phyloP scores from a whole-genome alignment of 352 stramenopile genomes.

The Phytophthora colocasiae region DNA sequence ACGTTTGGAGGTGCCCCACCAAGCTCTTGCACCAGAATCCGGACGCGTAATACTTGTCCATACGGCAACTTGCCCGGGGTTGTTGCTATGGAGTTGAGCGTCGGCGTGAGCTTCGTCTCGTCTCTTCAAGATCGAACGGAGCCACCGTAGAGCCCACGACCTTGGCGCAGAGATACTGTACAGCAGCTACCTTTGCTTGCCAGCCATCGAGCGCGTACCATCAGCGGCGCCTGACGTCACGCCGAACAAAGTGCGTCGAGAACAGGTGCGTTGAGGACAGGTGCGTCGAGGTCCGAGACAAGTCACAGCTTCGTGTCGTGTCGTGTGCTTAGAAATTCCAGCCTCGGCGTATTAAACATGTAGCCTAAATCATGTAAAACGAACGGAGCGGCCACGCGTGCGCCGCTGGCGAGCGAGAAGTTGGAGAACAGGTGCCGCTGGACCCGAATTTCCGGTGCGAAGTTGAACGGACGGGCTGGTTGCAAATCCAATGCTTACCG shows the following conservation, averaged over 20 bases:
- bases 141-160: background rate
- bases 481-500: conserved; percentile 25
- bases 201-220: conserved; percentile 6
- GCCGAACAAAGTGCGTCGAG: conserved; percentile 6
- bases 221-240: conserved; percentile 15
- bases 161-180: background rate
- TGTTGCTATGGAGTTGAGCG: conserved; percentile 11
- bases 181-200: background rate
- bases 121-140: conserved; percentile 33
- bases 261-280: conserved; percentile 7
- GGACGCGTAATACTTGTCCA: conserved; percentile 21
- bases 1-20: conserved; percentile 28
- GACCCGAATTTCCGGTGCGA: conserved; percentile 21
- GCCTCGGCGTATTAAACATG: background rate
- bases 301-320: conserved; percentile 13
- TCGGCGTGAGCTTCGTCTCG: conserved; percentile 25
- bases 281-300: conserved; percentile 13
- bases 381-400: background rate
- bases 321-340: background rate
- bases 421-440: background rate
- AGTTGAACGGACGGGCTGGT: conserved; percentile 21
- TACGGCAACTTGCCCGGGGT: background rate
- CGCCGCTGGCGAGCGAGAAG: background rate
- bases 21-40: conserved; percentile 39
- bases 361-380: conserved; percentile 20